Evolutionary conservation across 2,329 filamentous ascomycete species (phyloP), one percentile per base, ranked within the genome.

Genomic region (Trichothecium sympodiale): DNA sequence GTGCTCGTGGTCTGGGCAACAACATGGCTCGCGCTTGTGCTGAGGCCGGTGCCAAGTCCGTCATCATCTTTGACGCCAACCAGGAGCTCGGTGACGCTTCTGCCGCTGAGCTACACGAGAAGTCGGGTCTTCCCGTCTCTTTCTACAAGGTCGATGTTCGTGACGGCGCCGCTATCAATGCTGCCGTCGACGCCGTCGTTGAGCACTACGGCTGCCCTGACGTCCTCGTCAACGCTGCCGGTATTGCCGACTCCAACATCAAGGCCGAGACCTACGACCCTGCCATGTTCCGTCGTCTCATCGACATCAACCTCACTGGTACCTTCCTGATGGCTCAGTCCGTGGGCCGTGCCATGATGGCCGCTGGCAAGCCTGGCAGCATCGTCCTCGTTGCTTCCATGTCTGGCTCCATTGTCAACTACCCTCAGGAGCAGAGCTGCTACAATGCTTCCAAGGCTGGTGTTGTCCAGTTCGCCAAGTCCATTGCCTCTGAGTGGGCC

Each of bases 381-480:
- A 81, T 88, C 52, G 69, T 88, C 51, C 74, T 86, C 42, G 75
- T 87, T 36, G 81, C 80, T 23, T 84, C 79, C 50, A 87, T 89
- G 83, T 85, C 80, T 34, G 84, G 83, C 45, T 75, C 77, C 62
- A 77, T 89, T 44, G 83, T 87, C 69, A 89, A 89, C 74, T 87
- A 79, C 65, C 83, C 83, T 6, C 83, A 88, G 62, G 80, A 86
- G 64, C 83, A 88, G 63, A 77, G 69, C 32, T 83, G 79, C 60
- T 89, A 89, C 73, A 88, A 88, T 52, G 81, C 82, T 20, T 84
- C 80, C 60, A 88, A 88, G 71, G 81, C 83, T 13, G 83, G 77
- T 48, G 80, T 87, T 27, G 73, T 85, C 45, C 79, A 84, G 61
- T 71, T 88, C 36, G 80, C 76, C 59, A 85, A 83, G 66, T 86